Evolutionary conservation across 768 basidiomycete genomes (phyloP).

Genomic region (Russula sp.): DNA sequence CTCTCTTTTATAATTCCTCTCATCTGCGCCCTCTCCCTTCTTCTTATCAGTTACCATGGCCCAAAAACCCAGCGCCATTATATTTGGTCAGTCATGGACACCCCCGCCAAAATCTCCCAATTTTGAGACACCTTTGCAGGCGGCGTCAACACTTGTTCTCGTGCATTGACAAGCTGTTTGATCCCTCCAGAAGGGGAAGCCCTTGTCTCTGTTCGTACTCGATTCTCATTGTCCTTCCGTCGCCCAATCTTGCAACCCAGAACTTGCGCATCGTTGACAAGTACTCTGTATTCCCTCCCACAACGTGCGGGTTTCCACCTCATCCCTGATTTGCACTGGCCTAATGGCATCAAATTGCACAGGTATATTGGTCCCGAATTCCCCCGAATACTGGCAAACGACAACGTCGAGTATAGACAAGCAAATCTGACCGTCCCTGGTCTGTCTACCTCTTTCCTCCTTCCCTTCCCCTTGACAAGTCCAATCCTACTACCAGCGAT

Average conservation of each 20-base stretch:
- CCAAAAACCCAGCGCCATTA: constrained; percentile 62
- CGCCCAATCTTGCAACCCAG: constrained; percentile 39
- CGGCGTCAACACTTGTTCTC: constrained; percentile 76
- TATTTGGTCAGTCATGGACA: constrained; percentile 57
- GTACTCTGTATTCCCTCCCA: constrained; percentile 68
- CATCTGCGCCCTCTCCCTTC: neutral
- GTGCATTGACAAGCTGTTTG: constrained; percentile 64
- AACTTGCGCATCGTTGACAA: constrained; percentile 72
- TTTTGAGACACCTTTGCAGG: constrained; percentile 43
- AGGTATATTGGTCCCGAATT: constrained; percentile 82
- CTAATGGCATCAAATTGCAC: constrained; percentile 17
- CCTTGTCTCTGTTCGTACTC: constrained; percentile 62
- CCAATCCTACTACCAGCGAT: constrained; percentile 47
- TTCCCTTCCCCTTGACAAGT: constrained; percentile 1
- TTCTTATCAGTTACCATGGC: constrained; percentile 38
- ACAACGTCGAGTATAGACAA: constrained; percentile 76
- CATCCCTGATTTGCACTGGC: constrained; percentile 31
- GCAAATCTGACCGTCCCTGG: constrained; percentile 73
- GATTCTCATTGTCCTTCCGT: constrained; percentile 22
- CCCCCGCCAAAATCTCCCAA: neutral
- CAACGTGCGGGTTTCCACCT: constrained; percentile 50
- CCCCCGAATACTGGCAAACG: constrained; percentile 60
- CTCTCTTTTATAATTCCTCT: neutral
- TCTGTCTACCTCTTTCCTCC: constrained; percentile 34
- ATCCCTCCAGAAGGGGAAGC: constrained; percentile 65